Evolutionary conservation across 2,329 filamentous ascomycete genomes (phyloP).

Genomic region (Phaeoacremonium minimum): DNA sequence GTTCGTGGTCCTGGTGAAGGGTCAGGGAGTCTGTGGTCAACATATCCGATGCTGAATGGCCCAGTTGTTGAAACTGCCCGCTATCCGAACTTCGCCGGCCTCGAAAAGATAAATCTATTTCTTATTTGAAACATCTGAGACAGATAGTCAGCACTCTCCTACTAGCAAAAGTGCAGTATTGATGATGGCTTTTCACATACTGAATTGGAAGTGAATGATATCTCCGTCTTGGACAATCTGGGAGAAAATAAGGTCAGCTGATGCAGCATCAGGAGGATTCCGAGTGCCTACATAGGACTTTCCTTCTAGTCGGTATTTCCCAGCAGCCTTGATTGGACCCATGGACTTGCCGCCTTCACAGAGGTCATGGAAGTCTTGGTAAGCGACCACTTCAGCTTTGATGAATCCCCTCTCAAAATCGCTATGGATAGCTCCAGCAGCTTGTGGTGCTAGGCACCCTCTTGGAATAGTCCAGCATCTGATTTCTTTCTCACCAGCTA

Average conservation of each 20-base stretch:
- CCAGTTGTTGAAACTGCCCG: too few relatives aligned
- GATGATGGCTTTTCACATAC: too few relatives aligned
- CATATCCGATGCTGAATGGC: too few relatives aligned
- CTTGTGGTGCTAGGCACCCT: conserved; percentile 32
- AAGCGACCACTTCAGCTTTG: conserved; percentile 39
- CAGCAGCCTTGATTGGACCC: conserved; percentile 38
- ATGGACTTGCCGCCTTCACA: conserved; percentile 37
- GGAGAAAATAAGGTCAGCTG: conserved; percentile 13
- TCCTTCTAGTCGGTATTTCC: conserved; percentile 39
- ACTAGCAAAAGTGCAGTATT: too few relatives aligned
- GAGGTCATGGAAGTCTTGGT: conserved; percentile 38
- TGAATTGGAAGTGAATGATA: conserved; percentile 39
- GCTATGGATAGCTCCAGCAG: conserved; percentile 34
- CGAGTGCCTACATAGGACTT: conserved; percentile 31
- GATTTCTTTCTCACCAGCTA: conserved; percentile 39
- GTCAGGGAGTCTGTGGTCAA: too few relatives aligned
- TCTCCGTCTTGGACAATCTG: conserved; percentile 37
- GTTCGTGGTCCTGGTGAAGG: too few relatives aligned
- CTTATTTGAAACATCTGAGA: too few relatives aligned
- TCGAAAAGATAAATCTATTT: too few relatives aligned
- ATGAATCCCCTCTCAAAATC: conserved; percentile 40
- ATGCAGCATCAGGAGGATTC: neutral
- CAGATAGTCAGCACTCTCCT: too few relatives aligned
- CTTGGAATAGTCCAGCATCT: conserved; percentile 36
- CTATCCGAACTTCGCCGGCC: too few relatives aligned